Evolutionary conservation across 345 rosid genomes (phyloP), one percentile per base, ranked within the genome.

Genomic region (Gossypium thurberi): DNA sequence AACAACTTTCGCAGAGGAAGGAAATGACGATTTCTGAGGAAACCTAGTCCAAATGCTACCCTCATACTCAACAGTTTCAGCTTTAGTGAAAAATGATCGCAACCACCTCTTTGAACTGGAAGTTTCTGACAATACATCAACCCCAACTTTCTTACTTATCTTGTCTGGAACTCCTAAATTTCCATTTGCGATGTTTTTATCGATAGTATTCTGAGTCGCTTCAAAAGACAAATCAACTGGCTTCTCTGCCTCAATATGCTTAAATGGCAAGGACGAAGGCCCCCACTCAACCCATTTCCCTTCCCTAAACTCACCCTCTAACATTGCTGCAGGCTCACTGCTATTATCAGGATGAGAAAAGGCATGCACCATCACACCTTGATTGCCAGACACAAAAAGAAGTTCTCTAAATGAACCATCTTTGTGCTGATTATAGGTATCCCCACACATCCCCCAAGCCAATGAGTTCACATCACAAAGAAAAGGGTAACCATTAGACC

Each of bases 211-310:
- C 59, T 77, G 76, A 72, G 76, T 68, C 44, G 78, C 84, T 51
- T 74, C 82, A 76, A 57, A 78, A 77, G 65, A 72, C 57, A 71
- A 69, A 75, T 71, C 52, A 65, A 43, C 78, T 76, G 79, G 47
- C 56, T 76, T 82, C 70, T 71, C 72, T 21, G 28, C 72, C 59
- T 10, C 73, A 12, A 40, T 20, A 71, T 70, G 72, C 59, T 70
- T 78, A 72, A 75, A 74, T 71, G 81, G 71, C 26, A 37, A 23
- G 51, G 77, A 55, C 18, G 71, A 75, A 79, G 99, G 96, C 46
- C 97, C 97, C 98, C 99, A 95, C 65, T 91, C 85, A 73, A 87
- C 91, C 99, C 98, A 95, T 75, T 87, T 82, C 76, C 98, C 99
- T 72, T 81, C 78, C 81, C 71, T 80, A 75, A 76, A 75, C 74